Conservation (phyloP, 23 red algal genomes). For the Gracilaria vermiculophylla region DNA sequence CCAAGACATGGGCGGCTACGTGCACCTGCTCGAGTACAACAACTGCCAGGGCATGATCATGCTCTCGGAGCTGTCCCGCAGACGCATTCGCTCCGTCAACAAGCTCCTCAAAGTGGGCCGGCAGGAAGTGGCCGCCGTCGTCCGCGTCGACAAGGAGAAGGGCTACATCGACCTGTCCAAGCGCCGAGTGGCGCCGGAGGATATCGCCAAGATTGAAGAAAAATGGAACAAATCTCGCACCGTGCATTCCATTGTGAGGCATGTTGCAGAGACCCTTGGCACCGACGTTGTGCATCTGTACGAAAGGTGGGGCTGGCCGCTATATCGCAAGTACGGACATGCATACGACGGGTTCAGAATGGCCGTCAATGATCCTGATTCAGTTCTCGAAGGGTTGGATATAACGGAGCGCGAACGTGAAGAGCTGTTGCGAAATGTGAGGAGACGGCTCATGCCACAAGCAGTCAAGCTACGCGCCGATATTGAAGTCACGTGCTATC, state of each 20-base stretch:
- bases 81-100: conserved; percentile 98
- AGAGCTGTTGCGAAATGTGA: conserved; percentile 90
- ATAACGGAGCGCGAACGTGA: conserved; percentile 78
- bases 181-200: conserved; percentile 89
- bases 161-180: conserved; percentile 99
- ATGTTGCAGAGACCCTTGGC: conserved; percentile 89
- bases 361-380: conserved; percentile 82
- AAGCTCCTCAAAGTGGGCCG: conserved; percentile 92
- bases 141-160: conserved; percentile 97
- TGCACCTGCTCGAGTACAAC: conserved; percentile 97
- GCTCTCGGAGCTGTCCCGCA: conserved; percentile 97
- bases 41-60: conserved; percentile 99
- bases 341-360: conserved; percentile 94
- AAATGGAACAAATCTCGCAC: conserved; percentile 98
- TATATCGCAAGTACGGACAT: conserved; percentile 93
- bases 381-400: conserved; percentile 79
- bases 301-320: conserved; percentile 91
- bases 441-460: conserved; percentile 72
- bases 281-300: conserved; percentile 93
- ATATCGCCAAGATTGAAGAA: conserved; percentile 94
- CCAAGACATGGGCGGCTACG: conserved; percentile 99
- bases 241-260: conserved; percentile 97
- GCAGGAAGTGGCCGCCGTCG: conserved; percentile 89
- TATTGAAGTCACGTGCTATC: conserved; percentile 96
- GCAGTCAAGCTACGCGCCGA: conserved; percentile 93